Evolutionary conservation across 2,329 filamentous ascomycete genomes (phyloP).

Genomic region (Bipolaris oryzae): DNA sequence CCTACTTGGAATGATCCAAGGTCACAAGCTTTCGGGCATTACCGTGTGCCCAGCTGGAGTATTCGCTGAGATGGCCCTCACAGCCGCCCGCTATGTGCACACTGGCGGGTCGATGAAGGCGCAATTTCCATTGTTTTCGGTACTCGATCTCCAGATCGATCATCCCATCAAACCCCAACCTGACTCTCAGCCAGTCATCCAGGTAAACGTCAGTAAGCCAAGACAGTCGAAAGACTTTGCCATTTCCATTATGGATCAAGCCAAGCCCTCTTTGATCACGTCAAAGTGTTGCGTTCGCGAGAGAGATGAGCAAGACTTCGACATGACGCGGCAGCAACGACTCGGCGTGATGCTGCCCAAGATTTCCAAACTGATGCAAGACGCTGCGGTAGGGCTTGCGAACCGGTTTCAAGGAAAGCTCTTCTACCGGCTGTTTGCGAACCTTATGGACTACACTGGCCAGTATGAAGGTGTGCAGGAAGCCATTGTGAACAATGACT

Average conservation of each 20-base stretch:
- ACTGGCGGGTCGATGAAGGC: not conserved
- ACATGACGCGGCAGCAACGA: not conserved
- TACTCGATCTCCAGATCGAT: not conserved
- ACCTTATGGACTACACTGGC: constrained; percentile 2
- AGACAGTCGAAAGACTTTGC: not conserved
- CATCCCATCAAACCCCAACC: not conserved
- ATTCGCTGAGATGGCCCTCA: no score
- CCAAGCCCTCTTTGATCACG: not conserved
- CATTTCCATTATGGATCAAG: not conserved
- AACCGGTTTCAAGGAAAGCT: constrained; percentile 3
- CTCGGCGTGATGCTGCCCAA: constrained; percentile 3
- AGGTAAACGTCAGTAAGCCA: not conserved
- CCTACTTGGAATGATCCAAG: no score
- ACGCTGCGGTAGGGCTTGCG: constrained; percentile 4
- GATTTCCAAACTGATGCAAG: constrained; percentile 3
- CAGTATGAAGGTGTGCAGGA: constrained; percentile 4
- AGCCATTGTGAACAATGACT: constrained; percentile 2
- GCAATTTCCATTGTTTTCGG: not conserved
- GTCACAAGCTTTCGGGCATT: no score
- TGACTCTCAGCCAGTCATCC: not conserved
- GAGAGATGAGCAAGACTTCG: not conserved
- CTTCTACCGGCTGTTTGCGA: constrained; percentile 7
- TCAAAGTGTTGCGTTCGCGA: not conserved
- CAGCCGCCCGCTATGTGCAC: not conserved
- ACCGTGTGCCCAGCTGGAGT: no score